These are phyloP conservation scores for Pyrenophora graminea DNA, from an alignment of 2,329 filamentous ascomycete genomes.

Conservation along the genomic window DNA sequence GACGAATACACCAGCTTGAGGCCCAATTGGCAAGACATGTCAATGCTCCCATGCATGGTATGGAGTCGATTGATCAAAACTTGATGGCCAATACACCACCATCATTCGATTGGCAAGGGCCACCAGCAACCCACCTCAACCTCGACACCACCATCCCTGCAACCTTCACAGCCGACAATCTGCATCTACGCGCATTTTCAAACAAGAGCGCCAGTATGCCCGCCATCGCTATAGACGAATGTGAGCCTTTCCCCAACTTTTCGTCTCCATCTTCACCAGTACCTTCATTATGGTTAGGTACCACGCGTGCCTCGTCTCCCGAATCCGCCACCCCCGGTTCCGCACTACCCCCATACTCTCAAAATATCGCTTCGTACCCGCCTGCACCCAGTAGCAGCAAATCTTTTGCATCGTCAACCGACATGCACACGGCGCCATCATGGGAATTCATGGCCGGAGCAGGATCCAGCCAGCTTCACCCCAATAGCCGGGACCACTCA, in stretches of 20 bases:
- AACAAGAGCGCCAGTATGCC: constrained; percentile 35
- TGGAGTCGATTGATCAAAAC: constrained; percentile 40
- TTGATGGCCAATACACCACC: constrained; percentile 33
- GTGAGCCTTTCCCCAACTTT: constrained; percentile 38
- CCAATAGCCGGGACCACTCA: constrained; percentile 30
- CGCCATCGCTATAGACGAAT: constrained; percentile 45
- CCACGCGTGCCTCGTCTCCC: constrained; percentile 43
- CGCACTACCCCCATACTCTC: constrained; percentile 25
- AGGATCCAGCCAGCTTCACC: constrained; percentile 26
- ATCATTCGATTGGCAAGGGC: constrained; percentile 37
- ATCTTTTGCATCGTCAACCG: constrained; percentile 28
- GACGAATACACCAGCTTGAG: constrained; percentile 45
- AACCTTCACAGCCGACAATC: constrained; percentile 29
- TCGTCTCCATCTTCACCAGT: constrained; percentile 41
- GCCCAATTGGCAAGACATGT: constrained; percentile 43
- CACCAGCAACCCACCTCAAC: constrained; percentile 29
- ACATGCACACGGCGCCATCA: constrained; percentile 38
- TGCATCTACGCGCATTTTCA: constrained; percentile 33
- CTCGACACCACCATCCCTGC: constrained; percentile 35
- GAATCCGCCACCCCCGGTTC: constrained; percentile 37
- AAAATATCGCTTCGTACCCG: constrained; percentile 12
- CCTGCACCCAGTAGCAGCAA: constrained; percentile 17
- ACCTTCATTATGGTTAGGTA: constrained; percentile 45
- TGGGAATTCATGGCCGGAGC: constrained; percentile 44
- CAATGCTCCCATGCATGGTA: constrained; percentile 43